Percentiles rank a stretch among this genome's conserved stretches.
These are phyloP conservation scores for Pleurotus citrinopileatus DNA, from an alignment of 768 basidiomycete species.

Conservation along the genomic window DNA sequence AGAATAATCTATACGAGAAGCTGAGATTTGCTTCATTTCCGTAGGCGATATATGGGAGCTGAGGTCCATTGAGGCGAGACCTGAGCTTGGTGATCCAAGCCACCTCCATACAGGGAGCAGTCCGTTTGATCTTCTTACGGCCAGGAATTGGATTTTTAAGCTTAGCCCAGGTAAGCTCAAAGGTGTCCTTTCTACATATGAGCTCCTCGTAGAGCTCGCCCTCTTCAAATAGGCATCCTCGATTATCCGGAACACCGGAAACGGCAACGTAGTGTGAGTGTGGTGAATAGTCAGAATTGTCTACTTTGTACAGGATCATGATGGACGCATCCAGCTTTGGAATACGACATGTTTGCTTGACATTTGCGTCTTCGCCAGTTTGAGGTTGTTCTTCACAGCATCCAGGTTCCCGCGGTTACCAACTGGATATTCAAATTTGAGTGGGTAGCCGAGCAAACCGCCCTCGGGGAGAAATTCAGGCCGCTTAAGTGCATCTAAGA, in stretches of 20 bases:
- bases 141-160: not conserved
- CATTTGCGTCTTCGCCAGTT: too few species aligned
- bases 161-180: not conserved
- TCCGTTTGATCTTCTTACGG: too few species aligned
- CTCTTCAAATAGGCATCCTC: too few species aligned
- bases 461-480: conserved; percentile 33
- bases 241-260: too few species aligned
- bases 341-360: too few species aligned
- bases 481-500: conserved; percentile 27
- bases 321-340: too few species aligned
- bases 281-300: too few species aligned
- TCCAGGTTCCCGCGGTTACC: not conserved
- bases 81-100: not conserved
- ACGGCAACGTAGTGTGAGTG: too few species aligned
- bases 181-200: too few species aligned
- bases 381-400: conserved; percentile 17
- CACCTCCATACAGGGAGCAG: conserved; percentile 10
- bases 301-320: too few species aligned
- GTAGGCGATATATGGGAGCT: not conserved
- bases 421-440: conserved; percentile 34
- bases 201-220: too few species aligned
- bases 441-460: conserved; percentile 37
- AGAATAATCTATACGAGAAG: not conserved
- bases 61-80: not conserved
- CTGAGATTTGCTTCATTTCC: not conserved